Base-by-base conservation (phyloP, 805 yeast species). In the Lachancea lanzarotensis region DNA sequence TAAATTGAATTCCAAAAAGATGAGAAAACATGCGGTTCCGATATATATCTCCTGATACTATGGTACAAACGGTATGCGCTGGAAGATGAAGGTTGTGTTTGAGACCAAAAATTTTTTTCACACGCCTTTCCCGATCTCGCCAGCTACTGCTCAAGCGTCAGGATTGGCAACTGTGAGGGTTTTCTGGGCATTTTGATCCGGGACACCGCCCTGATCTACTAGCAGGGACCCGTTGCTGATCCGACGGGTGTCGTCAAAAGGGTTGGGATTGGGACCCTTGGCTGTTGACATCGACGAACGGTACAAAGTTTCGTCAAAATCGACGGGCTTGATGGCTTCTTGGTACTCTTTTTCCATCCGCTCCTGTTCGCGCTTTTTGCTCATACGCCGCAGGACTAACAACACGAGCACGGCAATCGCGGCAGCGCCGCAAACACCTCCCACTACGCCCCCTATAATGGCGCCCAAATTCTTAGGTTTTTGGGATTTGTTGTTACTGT, bases 111-210 rank as follows among this genome's bases (percentile, higher is more conserved):
- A 6, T 22, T 8, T 22, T 22, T 8, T 8, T 8, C 25, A 6
- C 25, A 22, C 25, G 8, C 25, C 8, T 8, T 22, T 8, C 25
- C 25, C 25, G 8, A 8, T 22, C 25, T 6, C 25, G 8, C 25
- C 25, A 22, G 8, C 7, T 12, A n/a, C n/a, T n/a, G n/a, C 26
- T 35, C 27, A 49, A 52, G 75, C 81, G 62, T 87, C 95, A 1
- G 96, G 96, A 57, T 90, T 90, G 29, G 95, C 90, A 11, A 90
- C 95, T 48, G 88, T 82, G 38, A 90, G 70, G 16, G 86, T 80
- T 67, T 87, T 87, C 9, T 47, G 56, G 15, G 45, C 48, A n/a
- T 59, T 89, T 72, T 40, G 85, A 74, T 65, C 82, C 85, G 62
- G 86, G 11, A 30, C 26, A 11, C 43, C 93, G 3, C 86, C 79